Conservation (phyloP, 2,329 filamentous ascomycete species). For the Xylariaceae sp. region DNA sequence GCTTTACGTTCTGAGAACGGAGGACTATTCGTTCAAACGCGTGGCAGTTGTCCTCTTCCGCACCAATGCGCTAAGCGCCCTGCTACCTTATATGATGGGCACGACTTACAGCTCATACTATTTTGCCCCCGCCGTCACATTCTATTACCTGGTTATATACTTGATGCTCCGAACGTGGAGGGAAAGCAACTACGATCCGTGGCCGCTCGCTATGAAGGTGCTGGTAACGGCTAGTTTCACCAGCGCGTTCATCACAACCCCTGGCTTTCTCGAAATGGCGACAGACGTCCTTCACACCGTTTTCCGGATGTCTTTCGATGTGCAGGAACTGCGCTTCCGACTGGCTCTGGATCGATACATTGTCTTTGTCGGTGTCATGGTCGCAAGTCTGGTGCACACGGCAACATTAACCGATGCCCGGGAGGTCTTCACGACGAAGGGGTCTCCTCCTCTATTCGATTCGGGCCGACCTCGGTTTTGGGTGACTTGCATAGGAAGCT, state of each 20-base stretch:
- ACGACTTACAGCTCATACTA: constrained; percentile 56
- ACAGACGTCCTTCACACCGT: constrained; percentile 37
- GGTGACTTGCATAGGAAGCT: constrained; percentile 24
- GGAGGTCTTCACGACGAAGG: constrained; percentile 19
- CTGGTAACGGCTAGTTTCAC: constrained; percentile 39
- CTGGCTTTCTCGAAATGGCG: constrained; percentile 41
- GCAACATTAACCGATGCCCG: constrained; percentile 21
- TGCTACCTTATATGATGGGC: constrained; percentile 52
- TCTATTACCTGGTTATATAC: constrained; percentile 60
- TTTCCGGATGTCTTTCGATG: constrained; percentile 47
- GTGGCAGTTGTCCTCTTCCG: constrained; percentile 51
- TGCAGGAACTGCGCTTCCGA: constrained; percentile 47
- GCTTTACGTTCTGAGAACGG: constrained; percentile 51
- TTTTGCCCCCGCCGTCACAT: constrained; percentile 55
- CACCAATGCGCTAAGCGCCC: constrained; percentile 52
- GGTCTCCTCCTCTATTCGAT: constrained; percentile 10
- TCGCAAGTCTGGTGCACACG: constrained; percentile 41
- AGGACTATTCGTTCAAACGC: constrained; percentile 53
- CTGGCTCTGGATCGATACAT: constrained; percentile 51
- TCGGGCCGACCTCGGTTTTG: constrained; percentile 11
- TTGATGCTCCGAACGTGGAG: constrained; percentile 44
- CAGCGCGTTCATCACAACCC: constrained; percentile 34
- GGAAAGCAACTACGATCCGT: constrained; percentile 40
- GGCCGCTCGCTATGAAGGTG: constrained; percentile 46
- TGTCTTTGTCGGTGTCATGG: constrained; percentile 53